These are phyloP conservation scores for Penicillium corylophilum DNA, from an alignment of 2,329 filamentous ascomycete species.

Conservation along the genomic window DNA sequence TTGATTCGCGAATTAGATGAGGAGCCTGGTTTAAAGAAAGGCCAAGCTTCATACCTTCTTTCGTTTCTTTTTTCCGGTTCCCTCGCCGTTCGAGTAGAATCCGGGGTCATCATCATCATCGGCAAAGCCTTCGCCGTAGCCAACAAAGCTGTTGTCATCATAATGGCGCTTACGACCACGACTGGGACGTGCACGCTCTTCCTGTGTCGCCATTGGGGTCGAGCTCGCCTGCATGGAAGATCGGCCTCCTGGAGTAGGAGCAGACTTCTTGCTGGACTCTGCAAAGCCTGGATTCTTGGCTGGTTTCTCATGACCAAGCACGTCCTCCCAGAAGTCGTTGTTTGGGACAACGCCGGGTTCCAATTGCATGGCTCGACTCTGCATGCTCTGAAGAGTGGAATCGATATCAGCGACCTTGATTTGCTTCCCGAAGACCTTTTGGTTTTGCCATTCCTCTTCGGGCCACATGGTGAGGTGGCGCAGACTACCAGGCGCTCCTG, in stretches of 20 bases:
- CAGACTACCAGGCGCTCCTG: slow-evolving; percentile 39
- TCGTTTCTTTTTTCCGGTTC: slow-evolving; percentile 47
- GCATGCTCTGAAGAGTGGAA: slow-evolving; percentile 42
- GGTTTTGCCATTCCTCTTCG: slow-evolving; percentile 52
- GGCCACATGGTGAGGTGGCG: slow-evolving; percentile 48
- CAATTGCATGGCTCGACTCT: slow-evolving; percentile 48
- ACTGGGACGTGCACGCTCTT: slow-evolving; percentile 43
- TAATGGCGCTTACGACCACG: slow-evolving; percentile 52
- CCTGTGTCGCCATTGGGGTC: slow-evolving; percentile 27
- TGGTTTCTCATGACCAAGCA: slow-evolving; percentile 49
- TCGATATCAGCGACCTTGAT: slow-evolving; percentile 46
- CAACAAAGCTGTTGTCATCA: slow-evolving; percentile 52
- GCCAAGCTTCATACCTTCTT: slow-evolving; percentile 44
- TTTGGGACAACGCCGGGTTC: slow-evolving; percentile 48
- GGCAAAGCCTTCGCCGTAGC: slow-evolving; percentile 52
- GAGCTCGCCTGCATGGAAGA: slow-evolving; percentile 28
- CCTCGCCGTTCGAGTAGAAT: slow-evolving; percentile 46
- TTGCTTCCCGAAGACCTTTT: slow-evolving; percentile 48
- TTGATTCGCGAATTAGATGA: neutral
- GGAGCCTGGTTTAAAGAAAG: neutral
- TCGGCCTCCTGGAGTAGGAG: slow-evolving; percentile 24
- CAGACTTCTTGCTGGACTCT: slow-evolving; percentile 32
- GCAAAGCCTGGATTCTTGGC: slow-evolving; percentile 34
- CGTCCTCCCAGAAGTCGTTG: slow-evolving; percentile 50
- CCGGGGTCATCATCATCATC: slow-evolving; percentile 48